phyloP scores from a whole-genome alignment of 441 rosid species.

The Macaranga tanarius region DNA sequence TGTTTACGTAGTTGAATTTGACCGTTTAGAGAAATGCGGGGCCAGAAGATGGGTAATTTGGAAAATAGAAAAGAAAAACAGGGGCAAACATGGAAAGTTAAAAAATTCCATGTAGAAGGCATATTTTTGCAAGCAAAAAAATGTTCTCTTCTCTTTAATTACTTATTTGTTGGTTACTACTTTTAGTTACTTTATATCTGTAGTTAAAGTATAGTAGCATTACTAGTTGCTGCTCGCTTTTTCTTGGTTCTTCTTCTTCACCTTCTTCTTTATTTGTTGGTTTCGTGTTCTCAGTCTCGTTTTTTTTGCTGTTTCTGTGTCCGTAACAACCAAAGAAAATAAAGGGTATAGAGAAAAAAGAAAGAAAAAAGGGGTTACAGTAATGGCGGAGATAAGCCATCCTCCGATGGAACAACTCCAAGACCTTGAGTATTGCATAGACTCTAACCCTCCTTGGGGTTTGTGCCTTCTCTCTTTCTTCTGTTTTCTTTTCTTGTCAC shows the following conservation, averaged over 20 bases:
- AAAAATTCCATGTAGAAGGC: background rate
- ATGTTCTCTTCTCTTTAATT: constrained; percentile 17
- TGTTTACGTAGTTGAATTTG: background rate
- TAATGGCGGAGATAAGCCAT: constrained; percentile 81
- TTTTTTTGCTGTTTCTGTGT: background rate
- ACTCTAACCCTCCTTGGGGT: constrained; percentile 99
- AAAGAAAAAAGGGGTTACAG: background rate
- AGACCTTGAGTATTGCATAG: constrained; percentile 95
- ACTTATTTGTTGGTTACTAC: constrained; percentile 6
- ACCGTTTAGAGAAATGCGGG: background rate
- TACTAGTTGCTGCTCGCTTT: constrained; percentile 10
- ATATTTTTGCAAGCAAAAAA: no score
- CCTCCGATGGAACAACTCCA: constrained; percentile 99
- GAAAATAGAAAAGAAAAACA: background rate
- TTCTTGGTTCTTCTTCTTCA: constrained; percentile 10
- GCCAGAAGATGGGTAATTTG: constrained; percentile 12
- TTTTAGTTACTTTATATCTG: constrained; percentile 39
- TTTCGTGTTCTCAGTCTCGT: no score
- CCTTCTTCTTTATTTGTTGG: constrained; percentile 1
- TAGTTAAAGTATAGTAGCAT: no score
- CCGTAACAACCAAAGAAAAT: no score
- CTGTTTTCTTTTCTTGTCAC: background rate
- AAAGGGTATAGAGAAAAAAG: no score
- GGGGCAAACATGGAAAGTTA: constrained; percentile 13
- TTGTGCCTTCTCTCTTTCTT: constrained; percentile 4